Evolutionary conservation across 225 moss, liverwort and hornwort genomes (phyloP).

Genomic region (Lunularia cruciata): DNA sequence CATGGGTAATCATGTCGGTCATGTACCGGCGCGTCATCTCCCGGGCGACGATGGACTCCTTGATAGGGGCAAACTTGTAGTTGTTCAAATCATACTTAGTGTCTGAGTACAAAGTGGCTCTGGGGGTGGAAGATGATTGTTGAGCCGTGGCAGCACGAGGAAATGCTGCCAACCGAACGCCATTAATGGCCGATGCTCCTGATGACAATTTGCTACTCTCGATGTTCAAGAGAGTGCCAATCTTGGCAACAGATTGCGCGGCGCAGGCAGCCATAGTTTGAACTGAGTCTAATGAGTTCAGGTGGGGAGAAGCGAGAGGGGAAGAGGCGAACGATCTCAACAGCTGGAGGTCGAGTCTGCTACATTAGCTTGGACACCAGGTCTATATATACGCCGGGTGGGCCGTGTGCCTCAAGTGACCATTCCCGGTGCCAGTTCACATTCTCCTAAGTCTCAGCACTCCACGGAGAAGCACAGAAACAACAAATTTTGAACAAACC

Average conservation of each 20-base stretch:
- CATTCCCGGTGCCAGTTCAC: too few species aligned
- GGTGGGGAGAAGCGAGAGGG: too few species aligned
- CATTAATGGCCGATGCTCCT: conserved; percentile 26
- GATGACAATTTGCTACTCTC: conserved; percentile 27
- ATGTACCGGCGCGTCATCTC: conserved; percentile 94
- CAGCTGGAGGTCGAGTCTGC: too few species aligned
- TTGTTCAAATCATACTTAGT: conserved; percentile 70
- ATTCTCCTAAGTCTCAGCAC: too few species aligned
- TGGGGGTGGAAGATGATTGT: conserved; percentile 17
- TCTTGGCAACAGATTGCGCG: conserved; percentile 7
- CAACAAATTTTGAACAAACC: too few species aligned
- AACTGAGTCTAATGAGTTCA: too few species aligned
- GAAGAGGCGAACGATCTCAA: too few species aligned
- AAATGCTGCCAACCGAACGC: conserved; percentile 33
- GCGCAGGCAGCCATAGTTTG: conserved; percentile 34
- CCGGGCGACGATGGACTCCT: conserved; percentile 82
- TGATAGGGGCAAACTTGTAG: conserved; percentile 88
- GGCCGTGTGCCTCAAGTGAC: too few species aligned
- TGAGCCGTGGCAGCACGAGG: conserved; percentile 2
- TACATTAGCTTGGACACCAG: too few species aligned
- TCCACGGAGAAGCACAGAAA: too few species aligned
- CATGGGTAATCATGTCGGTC: conserved; percentile 98
- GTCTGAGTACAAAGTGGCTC: conserved; percentile 70
- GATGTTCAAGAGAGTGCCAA: conserved; percentile 18
- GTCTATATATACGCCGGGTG: too few species aligned